These are phyloP conservation scores for Erodium trifolium DNA, from an alignment of 441 rosid species.

Conservation along the genomic window DNA sequence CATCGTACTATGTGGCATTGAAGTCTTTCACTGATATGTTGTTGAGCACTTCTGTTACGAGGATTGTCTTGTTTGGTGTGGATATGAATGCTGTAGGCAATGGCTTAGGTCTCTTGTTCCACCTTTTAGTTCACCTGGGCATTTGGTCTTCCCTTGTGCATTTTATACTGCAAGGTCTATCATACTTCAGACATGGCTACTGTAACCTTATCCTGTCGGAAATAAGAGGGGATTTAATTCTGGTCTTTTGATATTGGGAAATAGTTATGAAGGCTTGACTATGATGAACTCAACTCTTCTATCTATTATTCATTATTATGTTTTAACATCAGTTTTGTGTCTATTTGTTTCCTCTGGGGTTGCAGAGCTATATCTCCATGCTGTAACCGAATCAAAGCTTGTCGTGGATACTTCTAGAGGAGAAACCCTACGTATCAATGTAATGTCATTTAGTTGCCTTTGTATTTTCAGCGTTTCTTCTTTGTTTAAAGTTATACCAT, in stretches of 20 bases:
- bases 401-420: slow-evolving; percentile 90
- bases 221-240: background rate
- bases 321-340: background rate
- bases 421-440: slow-evolving; percentile 79
- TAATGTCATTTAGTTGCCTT: slow-evolving; percentile 15
- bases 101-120: background rate
- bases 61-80: background rate
- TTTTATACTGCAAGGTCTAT: background rate
- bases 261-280: background rate
- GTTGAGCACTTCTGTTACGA: background rate
- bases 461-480: background rate
- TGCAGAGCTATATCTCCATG: slow-evolving; percentile 73
- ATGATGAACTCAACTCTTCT: background rate
- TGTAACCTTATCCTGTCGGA: background rate
- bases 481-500: background rate
- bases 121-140: background rate
- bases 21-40: background rate
- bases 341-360: slow-evolving; percentile 16
- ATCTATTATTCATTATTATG: background rate
- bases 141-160: background rate
- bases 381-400: slow-evolving; percentile 78
- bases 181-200: background rate
- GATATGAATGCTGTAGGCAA: background rate
- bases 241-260: background rate
- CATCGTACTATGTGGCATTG: background rate